Base-by-base conservation (phyloP, 257 asterid genomes). In the Petrea volubilis region DNA sequence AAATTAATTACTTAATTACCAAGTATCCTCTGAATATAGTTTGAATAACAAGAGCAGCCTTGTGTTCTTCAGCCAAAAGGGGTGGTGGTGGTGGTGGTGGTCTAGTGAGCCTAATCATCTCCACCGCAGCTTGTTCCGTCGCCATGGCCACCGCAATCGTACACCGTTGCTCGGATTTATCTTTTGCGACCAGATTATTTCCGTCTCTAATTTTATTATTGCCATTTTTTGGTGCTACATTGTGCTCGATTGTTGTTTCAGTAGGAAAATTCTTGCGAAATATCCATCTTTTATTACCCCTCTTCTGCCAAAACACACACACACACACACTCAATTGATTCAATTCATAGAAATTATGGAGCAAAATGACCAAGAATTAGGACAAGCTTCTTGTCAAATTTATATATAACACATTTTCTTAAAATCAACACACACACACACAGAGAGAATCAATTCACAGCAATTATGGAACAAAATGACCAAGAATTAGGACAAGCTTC, bases 11-110 rank as follows among this genome's bases (percentile, higher is more conserved):
- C 2, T 7, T 13, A 4, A 55, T 49, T 91, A 94, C 98, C 96
- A 94, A 79, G 77, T 88, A 94, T 9, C 95, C 92, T 77, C 96
- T 85, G 79, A 89, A 94, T 74, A 72, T 33, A n/a, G 91, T 72
- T 80, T 94, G 99, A 56, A 94, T 86, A 11, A 76, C 18, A 21
- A 84, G 24, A 53, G 96, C 94, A 56, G 95, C 91, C 28, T 40
- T 55, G 12, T 72, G 75, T 76, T 86, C 41, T 68, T 12, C 59
- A n/a, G 44, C 53, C 11, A 63, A 50, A 60, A 71, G 14, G 24
- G 77, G 14, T n/a, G n/a, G n/a, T n/a, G n/a, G n/a, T n/a, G n/a
- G n/a, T n/a, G n/a, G n/a, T n/a, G n/a, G n/a, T 18, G 83, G 13
- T 7, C 83, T 83, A 8, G 74, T 62, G 29, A 74, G 81, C 29